phyloP scores from a whole-genome alignment of 495 filamentous ascomycete genomes.

The Viridothelium virens region DNA sequence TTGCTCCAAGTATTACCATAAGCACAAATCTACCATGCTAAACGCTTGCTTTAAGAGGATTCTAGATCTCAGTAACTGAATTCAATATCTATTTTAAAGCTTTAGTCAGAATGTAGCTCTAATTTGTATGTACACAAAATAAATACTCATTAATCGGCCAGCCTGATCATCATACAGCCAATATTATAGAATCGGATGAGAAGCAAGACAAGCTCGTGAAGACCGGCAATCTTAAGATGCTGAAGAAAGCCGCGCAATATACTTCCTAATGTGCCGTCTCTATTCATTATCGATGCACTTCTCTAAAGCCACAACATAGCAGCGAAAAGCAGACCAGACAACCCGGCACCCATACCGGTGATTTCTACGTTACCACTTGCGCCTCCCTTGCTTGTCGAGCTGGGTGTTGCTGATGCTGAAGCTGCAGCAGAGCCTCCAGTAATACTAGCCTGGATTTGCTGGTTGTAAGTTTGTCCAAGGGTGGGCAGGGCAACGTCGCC shows the following conservation, averaged over 20 bases:
- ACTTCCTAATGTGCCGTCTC: neutral
- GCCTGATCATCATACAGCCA: neutral
- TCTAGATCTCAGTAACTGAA: no score
- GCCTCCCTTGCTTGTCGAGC: neutral
- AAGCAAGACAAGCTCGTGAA: constrained; percentile 1
- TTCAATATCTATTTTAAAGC: neutral
- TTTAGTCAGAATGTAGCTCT: neutral
- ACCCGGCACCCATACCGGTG: neutral
- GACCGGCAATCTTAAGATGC: neutral
- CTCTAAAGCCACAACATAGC: constrained; percentile 2
- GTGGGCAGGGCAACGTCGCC: constrained; percentile 61
- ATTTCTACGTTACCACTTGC: constrained; percentile 1
- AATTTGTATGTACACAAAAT: constrained; percentile 9
- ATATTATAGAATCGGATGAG: neutral
- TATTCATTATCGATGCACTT: neutral
- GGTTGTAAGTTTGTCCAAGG: constrained; percentile 45
- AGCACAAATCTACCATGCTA: no score
- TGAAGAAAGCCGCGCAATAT: neutral
- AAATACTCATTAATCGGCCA: neutral
- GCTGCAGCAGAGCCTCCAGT: constrained; percentile 8
- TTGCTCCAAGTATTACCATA: no score
- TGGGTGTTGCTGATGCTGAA: neutral
- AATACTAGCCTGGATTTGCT: constrained; percentile 1
- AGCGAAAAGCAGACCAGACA: constrained; percentile 5
- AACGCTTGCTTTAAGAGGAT: no score